Base-by-base conservation (phyloP, 2,329 filamentous ascomycete species). In the Fusarium liriodendri region DNA sequence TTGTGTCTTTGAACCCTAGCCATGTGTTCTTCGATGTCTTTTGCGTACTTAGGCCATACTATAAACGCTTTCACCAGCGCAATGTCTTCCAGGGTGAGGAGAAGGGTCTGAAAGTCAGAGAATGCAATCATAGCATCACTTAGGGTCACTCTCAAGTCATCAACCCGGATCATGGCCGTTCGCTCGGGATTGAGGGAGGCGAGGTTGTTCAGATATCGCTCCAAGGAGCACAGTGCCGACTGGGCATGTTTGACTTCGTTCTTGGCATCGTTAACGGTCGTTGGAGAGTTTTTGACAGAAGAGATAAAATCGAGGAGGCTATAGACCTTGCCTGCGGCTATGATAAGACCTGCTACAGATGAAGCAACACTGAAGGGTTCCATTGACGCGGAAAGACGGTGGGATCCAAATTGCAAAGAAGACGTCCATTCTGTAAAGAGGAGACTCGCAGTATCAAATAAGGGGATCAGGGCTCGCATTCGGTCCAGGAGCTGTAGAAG, bases 91-190 rank as follows among this genome's bases (percentile, higher is more conserved):
- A 57, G 22, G n/a, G 20, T 13, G n/a, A 25, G 33, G 16, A 57
- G 54, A 11, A 59, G 13, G 10, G 10, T 27, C 35, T 59, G 18
- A 11, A 59, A 59, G 10, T 59, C 35, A 4, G 57, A 40, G 35
- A 59, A 59, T 25, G 35, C 57, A 25, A 59, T 42, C 57, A 59
- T 42, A 18, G 57, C 57, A 59, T 59, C 57, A n/a, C 35, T n/a
- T 18, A 59, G 11, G 22, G 35, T 59, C 18, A 42, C 57, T 27
- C 33, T 61, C 58, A 61, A 33, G 27, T 47, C 27, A 25, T 61
- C 58, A 32, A 61, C 29, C 38, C 35, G 54, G 29, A 61, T 61
- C 25, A 61, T 42, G 20, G 40, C 38, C n/a, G 58, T 27, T 45
- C 58, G 58, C 18, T 27, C 16, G 14, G 58, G 58, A 13, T 35